Evolutionary conservation across 352 stramenopile genomes (phyloP), one percentile per base, ranked within the genome.

Genomic region (Blastocystis sp.): DNA sequence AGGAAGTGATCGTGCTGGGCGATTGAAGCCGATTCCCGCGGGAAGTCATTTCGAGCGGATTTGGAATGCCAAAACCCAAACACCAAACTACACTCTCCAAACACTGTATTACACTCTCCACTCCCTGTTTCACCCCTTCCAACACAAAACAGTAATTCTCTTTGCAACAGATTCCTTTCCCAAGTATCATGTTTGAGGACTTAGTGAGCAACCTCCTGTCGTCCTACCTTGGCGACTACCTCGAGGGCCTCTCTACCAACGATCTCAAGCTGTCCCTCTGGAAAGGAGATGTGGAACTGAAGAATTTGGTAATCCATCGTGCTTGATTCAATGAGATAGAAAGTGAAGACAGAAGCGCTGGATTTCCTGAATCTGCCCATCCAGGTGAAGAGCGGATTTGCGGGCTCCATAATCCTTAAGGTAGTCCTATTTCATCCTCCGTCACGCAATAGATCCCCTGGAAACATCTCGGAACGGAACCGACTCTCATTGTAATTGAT

Each of bases 401-500:
- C 71, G 7, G 77, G 59, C 2, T 71, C 61, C 62, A 11, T 87
- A 23, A 77, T 41, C 7, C 59, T 87, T n/a, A 81, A 87, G 21
- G 77, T 87, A 76, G 14, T 43, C 48, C 21, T 74, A 76, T 61
- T 59, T 19, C 11, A n/a, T 1, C 2, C 1, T 81, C 14, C 5
- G 2, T 64, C 4, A 41, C 45, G 7, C 34, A 21, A 14, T 87
- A 87, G 77, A 77, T 87, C 52, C 77, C 77, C 21, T 87, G 77
- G 77, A 87, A 74, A 45, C 69, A 77, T 87, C 71, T 87, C 10
- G 77, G 77, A 87, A 87, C 61, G 62, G 71, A 87, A 77, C 77
- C 77, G 21, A 87, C 77, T 14, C 45, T 71, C 21, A 38, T 87
- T 3, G 65, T 77, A 40, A 40, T 87, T 53, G 65, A 77, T 52